Base-by-base conservation (phyloP, 2,329 filamentous ascomycete species). In the Conoideocrella luteorostrata region DNA sequence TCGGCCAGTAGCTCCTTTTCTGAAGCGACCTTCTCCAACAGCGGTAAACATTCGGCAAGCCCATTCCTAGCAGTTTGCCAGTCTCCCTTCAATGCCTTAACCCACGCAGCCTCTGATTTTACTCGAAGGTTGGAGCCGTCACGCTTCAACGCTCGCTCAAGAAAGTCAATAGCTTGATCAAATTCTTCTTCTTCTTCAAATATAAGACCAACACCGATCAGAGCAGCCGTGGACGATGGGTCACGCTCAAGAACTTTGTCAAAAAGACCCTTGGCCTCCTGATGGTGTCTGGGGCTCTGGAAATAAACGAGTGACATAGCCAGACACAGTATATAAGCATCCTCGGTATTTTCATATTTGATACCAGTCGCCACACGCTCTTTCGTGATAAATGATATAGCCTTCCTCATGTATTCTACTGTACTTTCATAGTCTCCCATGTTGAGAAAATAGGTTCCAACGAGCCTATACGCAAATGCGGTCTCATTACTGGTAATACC, bases 101-200 rank as follows among this genome's bases (percentile, higher is more conserved):
- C 89, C 93, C 93, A 98, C 1, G 89, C 91, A 15, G 88, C 80
- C 64, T 98, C 94, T 13, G 86, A 84, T 44, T 80, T 83, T 34
- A 98, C 84, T 23, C 82, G 84, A 17, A 89, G 70, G 52, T 96
- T 95, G 10, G 71, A 69, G 2, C 74, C 69, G 56, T 95, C 88
- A 20, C 86, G 78, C 50, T 81, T 62, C 21, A 94, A 62, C 2
- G 93, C 93, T 50, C 87, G 78, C 30, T 75, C 76, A 11, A 98
- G 68, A 56, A 95, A 96, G 22, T 84, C 77, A 30, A 90, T 80
- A 0, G 94, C 93, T 55, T 88, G 76, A 37, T 78, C 72, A 55
- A 87, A 96, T 50, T 97, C 86, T 56, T 95, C 85, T 51, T 95
- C 89, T 55, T 97, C 93, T 62, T 96, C 89, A 37, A 90, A 84